Evolutionary conservation across 352 stramenopile species (phyloP), one percentile per base, ranked within the genome.

Genomic region (Phytophthora megakarya): DNA sequence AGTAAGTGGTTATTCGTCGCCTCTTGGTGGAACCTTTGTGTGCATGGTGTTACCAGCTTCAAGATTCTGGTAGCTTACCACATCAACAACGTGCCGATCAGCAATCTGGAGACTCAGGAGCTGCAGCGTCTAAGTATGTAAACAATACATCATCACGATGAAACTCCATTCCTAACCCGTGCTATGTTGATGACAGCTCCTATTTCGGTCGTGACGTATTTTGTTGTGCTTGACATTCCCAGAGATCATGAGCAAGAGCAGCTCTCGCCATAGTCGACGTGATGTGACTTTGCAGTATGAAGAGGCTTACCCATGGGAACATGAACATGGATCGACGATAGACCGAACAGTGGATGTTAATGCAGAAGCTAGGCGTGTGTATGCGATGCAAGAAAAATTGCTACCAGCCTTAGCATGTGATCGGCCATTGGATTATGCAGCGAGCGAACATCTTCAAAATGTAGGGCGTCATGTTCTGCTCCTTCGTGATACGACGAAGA

Each of bases 391-490:
- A 53, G 53, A 84, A 37, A 67, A 73, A 59, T 49, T 89, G 6
- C 68, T 88, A 33, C 79, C 81, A n/a, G 70, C 76, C 30, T 51
- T 92, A 26, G 57, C 73, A n/a, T 71, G 85, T 10, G 83, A 89
- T 12, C 73, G 78, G 57, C 44, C 43, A 10, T 25, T 74, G 35
- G 70, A 88, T 40, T 70, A 74, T 4, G 65, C 44, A 22, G 59
- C 52, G 13, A 67, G 52, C 3, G 68, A 81, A 42, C 83, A 89
- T 49, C 53, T 94, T 38, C 76, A 85, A 22, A 74, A 92, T 30
- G 74, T 94, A 15, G 83, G 85, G 1, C 73, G 76, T 3, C 76
- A 73, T 19, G 73, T 86, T 47, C 61, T 78, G 38, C 76, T 91
- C 19, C 57, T 92, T 43, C 63, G 75, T n/a, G 76, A 83, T 39